Evolutionary conservation across 1,139 yeast species (phyloP).

Genomic region (Yamadazyma taylorii): DNA sequence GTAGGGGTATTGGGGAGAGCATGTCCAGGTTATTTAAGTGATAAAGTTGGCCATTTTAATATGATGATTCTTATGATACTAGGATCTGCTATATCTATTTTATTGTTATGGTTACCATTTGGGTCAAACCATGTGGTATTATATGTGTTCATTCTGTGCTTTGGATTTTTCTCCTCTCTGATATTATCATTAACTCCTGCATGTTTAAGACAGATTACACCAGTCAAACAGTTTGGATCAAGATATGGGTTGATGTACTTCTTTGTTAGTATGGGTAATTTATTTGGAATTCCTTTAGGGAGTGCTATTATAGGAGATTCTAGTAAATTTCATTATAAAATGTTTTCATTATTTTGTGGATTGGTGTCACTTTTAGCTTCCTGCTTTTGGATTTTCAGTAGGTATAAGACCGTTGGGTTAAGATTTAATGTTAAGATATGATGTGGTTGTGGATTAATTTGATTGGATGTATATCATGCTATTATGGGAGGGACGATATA

Average conservation of each 20-base stretch:
- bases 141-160: constrained; percentile 24
- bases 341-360: constrained; percentile 40
- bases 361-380: constrained; percentile 29
- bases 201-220: constrained; percentile 41
- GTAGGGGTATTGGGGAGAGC: constrained; percentile 41
- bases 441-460: too few relatives aligned
- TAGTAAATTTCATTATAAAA: constrained; percentile 27
- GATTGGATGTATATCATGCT: too few relatives aligned
- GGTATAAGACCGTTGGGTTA: constrained; percentile 34
- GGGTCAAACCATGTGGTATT: constrained; percentile 31
- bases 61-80: constrained; percentile 37
- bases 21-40: constrained; percentile 40
- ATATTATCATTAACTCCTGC: constrained; percentile 37
- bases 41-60: constrained; percentile 38
- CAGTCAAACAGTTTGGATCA: constrained; percentile 35
- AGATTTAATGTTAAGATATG: constrained; percentile 34
- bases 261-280: constrained; percentile 39
- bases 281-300: constrained; percentile 46
- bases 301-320: constrained; percentile 43
- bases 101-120: constrained; percentile 41
- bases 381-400: constrained; percentile 31
- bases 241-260: constrained; percentile 42
- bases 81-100: constrained; percentile 31
- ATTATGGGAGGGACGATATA: too few relatives aligned
- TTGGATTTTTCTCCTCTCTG: constrained; percentile 36